A percentile compares a stretch with the other conserved stretches of the same genome.
These are phyloP conservation scores for Solanum corneliomulleri DNA, from an alignment of 257 asterid species.

Conservation along the genomic window DNA sequence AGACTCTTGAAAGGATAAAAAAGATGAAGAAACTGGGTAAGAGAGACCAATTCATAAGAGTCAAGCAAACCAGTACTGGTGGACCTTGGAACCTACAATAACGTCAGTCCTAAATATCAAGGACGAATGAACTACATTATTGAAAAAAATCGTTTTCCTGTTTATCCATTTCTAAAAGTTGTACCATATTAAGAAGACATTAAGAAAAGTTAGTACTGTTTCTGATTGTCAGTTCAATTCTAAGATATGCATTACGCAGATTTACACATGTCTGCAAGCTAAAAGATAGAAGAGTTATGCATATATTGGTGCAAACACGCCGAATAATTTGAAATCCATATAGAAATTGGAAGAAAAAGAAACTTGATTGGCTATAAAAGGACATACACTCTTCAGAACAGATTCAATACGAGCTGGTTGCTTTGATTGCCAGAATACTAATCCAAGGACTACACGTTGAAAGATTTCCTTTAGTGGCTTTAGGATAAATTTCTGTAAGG, in stretches of 20 bases:
- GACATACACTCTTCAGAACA: constrained; percentile 71
- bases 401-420: constrained; percentile 83
- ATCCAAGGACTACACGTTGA: constrained; percentile 72
- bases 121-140: not conserved
- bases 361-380: not conserved
- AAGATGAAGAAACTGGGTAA: not conserved
- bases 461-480: constrained; percentile 70
- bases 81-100: not conserved
- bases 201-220: not conserved
- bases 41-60: not conserved
- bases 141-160: not conserved
- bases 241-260: not conserved
- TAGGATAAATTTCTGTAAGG: constrained; percentile 35
- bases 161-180: not conserved
- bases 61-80: not conserved
- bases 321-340: not conserved
- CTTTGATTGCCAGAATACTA: constrained; percentile 95
- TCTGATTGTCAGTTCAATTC: not conserved
- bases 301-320: not conserved
- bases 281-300: not conserved
- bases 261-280: not conserved
- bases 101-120: not conserved
- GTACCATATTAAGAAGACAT: not conserved
- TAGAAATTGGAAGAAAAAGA: not conserved
- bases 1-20: not conserved